Percentiles rank a stretch among this genome's conserved stretches.
Conservation (phyloP, 805 yeast genomes). For the Lachancea meyersii region DNA sequence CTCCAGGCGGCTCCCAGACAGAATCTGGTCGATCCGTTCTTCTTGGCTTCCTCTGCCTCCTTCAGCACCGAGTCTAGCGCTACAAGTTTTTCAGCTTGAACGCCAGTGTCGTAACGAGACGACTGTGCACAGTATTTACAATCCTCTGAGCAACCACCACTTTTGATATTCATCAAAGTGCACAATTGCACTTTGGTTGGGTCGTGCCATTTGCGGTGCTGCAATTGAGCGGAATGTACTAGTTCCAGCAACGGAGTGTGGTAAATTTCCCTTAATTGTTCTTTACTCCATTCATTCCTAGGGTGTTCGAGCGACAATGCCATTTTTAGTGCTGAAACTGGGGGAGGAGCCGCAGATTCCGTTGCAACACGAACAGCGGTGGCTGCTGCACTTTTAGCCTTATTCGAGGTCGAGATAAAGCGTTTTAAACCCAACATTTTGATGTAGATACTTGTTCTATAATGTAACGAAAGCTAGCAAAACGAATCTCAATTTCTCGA, state of each 20-base stretch:
- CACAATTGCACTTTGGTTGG: constrained; percentile 69
- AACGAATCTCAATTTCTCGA: neutral
- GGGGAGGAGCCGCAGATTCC: constrained; percentile 1
- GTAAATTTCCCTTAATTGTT: constrained; percentile 55
- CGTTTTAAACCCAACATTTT: constrained; percentile 10
- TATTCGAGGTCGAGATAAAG: constrained; percentile 6
- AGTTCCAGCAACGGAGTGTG: constrained; percentile 61
- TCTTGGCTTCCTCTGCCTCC: constrained; percentile 60
- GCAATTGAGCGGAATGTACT: constrained; percentile 52
- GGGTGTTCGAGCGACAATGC: constrained; percentile 33
- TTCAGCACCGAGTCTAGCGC: constrained; percentile 54
- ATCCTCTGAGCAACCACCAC: constrained; percentile 80
- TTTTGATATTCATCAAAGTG: constrained; percentile 65
- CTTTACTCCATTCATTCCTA: constrained; percentile 48
- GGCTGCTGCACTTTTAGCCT: constrained; percentile 9
- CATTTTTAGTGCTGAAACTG: constrained; percentile 13
- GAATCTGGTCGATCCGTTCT: constrained; percentile 68
- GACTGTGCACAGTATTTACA: constrained; percentile 81
- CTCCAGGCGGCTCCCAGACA: constrained; percentile 90
- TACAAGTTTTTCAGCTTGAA: constrained; percentile 62
- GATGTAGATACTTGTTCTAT: neutral
- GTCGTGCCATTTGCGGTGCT: constrained; percentile 62
- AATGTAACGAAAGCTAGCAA: neutral
- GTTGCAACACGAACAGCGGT: constrained; percentile 12
- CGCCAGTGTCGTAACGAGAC: constrained; percentile 58